Conservation (phyloP, 495 filamentous ascomycete species). For the Glonium stellatum region DNA sequence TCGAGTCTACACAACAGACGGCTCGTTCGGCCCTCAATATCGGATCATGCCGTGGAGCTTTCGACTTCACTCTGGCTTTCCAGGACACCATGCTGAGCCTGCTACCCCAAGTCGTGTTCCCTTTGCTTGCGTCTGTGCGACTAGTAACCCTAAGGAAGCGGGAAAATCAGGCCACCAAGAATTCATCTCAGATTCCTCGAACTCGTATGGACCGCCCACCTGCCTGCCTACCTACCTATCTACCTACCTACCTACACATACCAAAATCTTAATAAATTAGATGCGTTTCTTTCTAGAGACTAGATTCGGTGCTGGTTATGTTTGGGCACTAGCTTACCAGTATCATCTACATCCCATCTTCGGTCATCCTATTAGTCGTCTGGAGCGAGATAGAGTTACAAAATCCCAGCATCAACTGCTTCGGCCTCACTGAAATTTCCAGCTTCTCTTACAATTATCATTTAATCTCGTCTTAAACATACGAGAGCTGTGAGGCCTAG, state of each 20-base stretch:
- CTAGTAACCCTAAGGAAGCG: conserved; percentile 14
- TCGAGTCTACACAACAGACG: conserved; percentile 17
- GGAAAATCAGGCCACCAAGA: conserved; percentile 15
- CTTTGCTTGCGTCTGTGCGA: conserved; percentile 19
- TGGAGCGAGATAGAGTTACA: conserved; percentile 22
- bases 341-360: conserved; percentile 16
- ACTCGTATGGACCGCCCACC: no score
- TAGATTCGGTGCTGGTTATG: no score
- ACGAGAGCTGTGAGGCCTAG: conserved; percentile 20
- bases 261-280: no score
- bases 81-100: conserved; percentile 24
- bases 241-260: no score
- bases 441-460: conserved; percentile 8
- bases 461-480: conserved; percentile 19
- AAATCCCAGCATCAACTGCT: conserved; percentile 15
- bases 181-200: conserved; percentile 20
- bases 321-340: conserved; percentile 3
- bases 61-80: conserved; percentile 28
- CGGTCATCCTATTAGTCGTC: conserved; percentile 15
- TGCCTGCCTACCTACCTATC: no score
- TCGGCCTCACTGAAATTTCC: conserved; percentile 15
- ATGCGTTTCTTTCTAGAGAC: no score
- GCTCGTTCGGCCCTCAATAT: conserved; percentile 23
- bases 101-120: conserved; percentile 14
- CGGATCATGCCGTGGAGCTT: conserved; percentile 23